Evolutionary conservation across 2,329 filamentous ascomycete species (phyloP).

Genomic region (Ophiostoma tasmaniense): DNA sequence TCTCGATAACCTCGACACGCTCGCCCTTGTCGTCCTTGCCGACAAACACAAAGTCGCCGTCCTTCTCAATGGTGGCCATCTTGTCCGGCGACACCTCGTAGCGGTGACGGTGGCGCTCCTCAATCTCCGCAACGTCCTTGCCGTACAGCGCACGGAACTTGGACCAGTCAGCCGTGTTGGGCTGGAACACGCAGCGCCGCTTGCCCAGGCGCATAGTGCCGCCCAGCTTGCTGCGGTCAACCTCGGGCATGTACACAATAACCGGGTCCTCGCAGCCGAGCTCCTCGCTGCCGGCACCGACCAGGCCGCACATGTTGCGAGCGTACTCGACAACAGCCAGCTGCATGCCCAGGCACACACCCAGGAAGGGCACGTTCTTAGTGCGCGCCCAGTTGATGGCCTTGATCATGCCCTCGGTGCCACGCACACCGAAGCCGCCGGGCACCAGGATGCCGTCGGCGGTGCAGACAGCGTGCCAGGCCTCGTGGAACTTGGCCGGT

Average conservation of each 20-base stretch:
- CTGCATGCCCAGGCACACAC: conserved; percentile 89
- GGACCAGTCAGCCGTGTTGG: conserved; percentile 57
- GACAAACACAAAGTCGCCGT: conserved; percentile 57
- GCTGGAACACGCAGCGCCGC: conserved; percentile 61
- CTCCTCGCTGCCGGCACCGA: conserved; percentile 48
- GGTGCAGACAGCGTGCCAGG: conserved; percentile 71
- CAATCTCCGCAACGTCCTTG: conserved; percentile 35
- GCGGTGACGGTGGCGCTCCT: conserved; percentile 68
- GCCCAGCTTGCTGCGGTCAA: conserved; percentile 52
- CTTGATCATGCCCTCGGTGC: conserved; percentile 82
- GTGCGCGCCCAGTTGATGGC: conserved; percentile 81
- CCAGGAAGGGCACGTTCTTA: conserved; percentile 72
- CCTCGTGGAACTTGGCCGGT: conserved; percentile 70
- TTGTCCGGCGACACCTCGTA: conserved; percentile 73
- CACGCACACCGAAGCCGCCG: conserved; percentile 72
- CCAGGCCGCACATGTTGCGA: conserved; percentile 61
- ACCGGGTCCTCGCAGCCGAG: conserved; percentile 56
- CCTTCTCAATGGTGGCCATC: conserved; percentile 51
- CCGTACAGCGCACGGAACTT: conserved; percentile 62
- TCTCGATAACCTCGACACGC: conserved; percentile 69
- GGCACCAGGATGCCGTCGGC: conserved; percentile 61
- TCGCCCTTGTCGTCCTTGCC: conserved; percentile 67
- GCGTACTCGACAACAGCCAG: conserved; percentile 86
- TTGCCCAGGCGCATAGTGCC: conserved; percentile 72
- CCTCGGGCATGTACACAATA: conserved; percentile 88